These are phyloP conservation scores for Yarrowia sp. DNA, from an alignment of 805 yeast species.

Conservation along the genomic window DNA sequence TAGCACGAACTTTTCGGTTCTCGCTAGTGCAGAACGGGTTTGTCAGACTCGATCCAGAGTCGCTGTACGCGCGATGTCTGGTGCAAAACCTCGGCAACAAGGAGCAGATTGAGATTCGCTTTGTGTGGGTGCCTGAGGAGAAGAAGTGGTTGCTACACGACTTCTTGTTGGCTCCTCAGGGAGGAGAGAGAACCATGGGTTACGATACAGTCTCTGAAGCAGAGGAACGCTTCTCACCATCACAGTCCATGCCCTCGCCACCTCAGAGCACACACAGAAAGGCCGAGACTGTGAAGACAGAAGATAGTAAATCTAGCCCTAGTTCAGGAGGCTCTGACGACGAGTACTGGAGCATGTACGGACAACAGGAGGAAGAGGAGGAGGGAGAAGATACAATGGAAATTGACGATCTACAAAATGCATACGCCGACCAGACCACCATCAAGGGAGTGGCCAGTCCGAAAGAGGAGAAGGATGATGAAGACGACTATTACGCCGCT, in stretches of 20 bases:
- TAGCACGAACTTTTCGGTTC: slow-evolving; percentile 12
- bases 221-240: not conserved
- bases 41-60: slow-evolving; percentile 18
- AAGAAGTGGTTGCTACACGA: slow-evolving; percentile 17
- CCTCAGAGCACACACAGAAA: not conserved
- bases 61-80: slow-evolving; percentile 10
- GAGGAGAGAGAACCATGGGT: slow-evolving; percentile 1
- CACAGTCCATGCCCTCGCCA: not conserved
- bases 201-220: not conserved
- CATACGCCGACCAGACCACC: not conserved
- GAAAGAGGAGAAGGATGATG: not conserved
- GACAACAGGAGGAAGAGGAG: slow-evolving; percentile 14
- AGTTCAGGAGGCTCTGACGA: not conserved
- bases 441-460: not conserved
- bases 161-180: not conserved
- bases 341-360: slow-evolving; percentile 15
- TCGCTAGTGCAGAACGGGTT: slow-evolving; percentile 1
- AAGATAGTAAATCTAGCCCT: too few species aligned
- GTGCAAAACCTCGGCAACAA: slow-evolving; percentile 13
- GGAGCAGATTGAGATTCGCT: slow-evolving; percentile 13
- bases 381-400: slow-evolving; percentile 6
- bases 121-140: slow-evolving; percentile 23
- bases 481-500: slow-evolving; percentile 30
- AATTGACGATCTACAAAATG: slow-evolving; percentile 16
- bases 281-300: not conserved